phyloP scores from a whole-genome alignment of 805 yeast species.

The Monosporozyma solicola region DNA sequence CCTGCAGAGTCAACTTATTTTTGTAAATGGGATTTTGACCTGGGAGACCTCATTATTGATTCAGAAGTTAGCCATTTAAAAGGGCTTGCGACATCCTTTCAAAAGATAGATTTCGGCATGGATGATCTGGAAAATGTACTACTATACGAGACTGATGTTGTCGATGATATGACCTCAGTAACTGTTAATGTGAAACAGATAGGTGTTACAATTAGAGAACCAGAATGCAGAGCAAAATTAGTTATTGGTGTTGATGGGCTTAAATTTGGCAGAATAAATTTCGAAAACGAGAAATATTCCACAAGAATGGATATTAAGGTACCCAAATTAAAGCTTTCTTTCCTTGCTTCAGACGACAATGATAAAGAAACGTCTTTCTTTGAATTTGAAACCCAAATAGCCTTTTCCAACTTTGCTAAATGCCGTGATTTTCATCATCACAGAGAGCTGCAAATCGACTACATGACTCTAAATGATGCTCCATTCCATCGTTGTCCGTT shows the following conservation, averaged over 20 bases:
- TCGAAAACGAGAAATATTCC: conserved; percentile 59
- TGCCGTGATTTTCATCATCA: conserved; percentile 37
- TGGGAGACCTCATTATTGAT: conserved; percentile 49
- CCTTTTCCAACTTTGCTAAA: conserved; percentile 50
- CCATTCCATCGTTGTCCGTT: conserved; percentile 78
- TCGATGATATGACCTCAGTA: conserved; percentile 64
- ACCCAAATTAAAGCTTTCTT: conserved; percentile 35
- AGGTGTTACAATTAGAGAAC: conserved; percentile 33
- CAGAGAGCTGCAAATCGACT: conserved; percentile 50
- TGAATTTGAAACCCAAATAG: conserved; percentile 47
- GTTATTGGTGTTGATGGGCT: conserved; percentile 21
- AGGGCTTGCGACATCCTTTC: conserved; percentile 35
- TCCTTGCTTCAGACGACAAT: conserved; percentile 18
- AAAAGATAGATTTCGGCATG: conserved; percentile 53
- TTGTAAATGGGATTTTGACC: conserved; percentile 81
- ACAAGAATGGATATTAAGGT: conserved; percentile 42
- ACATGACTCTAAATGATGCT: conserved; percentile 63
- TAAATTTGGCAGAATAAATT: conserved; percentile 49
- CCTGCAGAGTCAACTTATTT: conserved; percentile 81
- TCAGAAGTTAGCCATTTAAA: conserved; percentile 40
- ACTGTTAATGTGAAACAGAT: conserved; percentile 46
- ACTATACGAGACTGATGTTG: conserved; percentile 42
- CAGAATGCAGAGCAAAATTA: conserved; percentile 19
- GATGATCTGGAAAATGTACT: conserved; percentile 71
- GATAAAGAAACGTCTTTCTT: conserved; percentile 26